phyloP scores from a whole-genome alignment of 2,329 filamentous ascomycete genomes.

The Xylaria sp. region DNA sequence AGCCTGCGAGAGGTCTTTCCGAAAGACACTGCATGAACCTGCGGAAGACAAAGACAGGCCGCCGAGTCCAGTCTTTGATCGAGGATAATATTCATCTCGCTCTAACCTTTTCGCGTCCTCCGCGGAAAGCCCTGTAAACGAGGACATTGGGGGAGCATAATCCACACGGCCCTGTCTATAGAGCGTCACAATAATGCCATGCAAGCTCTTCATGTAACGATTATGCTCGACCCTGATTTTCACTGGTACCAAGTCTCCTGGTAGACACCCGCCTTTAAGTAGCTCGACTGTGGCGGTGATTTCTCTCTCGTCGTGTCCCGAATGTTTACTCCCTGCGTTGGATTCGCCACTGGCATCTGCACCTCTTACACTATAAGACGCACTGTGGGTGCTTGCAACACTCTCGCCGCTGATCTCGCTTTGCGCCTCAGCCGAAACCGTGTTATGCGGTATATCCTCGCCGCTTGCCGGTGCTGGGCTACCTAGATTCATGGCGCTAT shows the following conservation, averaged over 20 bases:
- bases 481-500: conserved; percentile 54
- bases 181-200: conserved; percentile 91
- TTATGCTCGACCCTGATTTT: conserved; percentile 87
- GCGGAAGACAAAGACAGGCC: conserved; percentile 88
- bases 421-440: conserved; percentile 51
- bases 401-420: conserved; percentile 80
- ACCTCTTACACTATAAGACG: conserved; percentile 63
- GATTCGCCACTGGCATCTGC: conserved; percentile 59
- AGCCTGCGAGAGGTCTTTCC: conserved; percentile 91
- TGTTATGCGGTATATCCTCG: conserved; percentile 53
- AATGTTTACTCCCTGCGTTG: conserved; percentile 59
- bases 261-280: conserved; percentile 82
- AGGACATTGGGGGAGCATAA: conserved; percentile 66
- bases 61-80: conserved; percentile 85
- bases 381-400: conserved; percentile 72
- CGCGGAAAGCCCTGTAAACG: conserved; percentile 65
- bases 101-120: conserved; percentile 74
- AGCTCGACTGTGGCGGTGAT: conserved; percentile 90
- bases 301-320: conserved; percentile 72
- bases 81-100: conserved; percentile 86
- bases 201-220: conserved; percentile 88
- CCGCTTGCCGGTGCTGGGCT: conserved; percentile 51
- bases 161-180: conserved; percentile 93
- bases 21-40: conserved; percentile 89
- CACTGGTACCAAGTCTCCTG: conserved; percentile 84